Evolutionary conservation across 352 stramenopile species (phyloP), one percentile per base, ranked within the genome.

Genomic region (Phytopythium litorale): DNA sequence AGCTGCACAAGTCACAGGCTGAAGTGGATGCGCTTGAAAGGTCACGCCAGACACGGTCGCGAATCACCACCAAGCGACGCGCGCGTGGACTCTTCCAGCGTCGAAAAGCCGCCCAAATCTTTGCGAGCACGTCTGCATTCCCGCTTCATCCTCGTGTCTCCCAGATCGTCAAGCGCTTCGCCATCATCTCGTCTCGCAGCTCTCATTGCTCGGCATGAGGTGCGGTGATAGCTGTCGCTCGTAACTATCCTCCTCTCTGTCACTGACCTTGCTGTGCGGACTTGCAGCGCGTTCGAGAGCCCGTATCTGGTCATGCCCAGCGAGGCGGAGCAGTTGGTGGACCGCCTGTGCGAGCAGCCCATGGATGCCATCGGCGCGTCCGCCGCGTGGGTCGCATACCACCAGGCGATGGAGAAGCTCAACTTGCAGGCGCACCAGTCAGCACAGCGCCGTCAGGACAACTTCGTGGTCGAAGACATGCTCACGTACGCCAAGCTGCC

Each of bases 381-480:
- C 8, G 68, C 66, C 3, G 60, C 76, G 49, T 98, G 94, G 91
- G 82, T 98, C 43, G 57, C 84, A 33, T 80, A 98, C 63, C 91
- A 98, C 66, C 70, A 92, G 51, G 62, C 62, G 12, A 76, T 98
- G 55, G 88, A 98, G 66, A 98, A 97, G 66, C 70, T 98, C 50
- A 98, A 98, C 58, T 55, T 98, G 12, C 93, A 98, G 65, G 88
- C 91, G 32, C 90, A 97, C 60, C 92, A 97, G 64, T 97, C 88
- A 15, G 91, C 91, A 0, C 90, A 96, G 72, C 75, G 68, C 52
- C 92, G 93, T 45, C 76, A 91, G 48, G 94, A 98, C 69, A 97
- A 98, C 70, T 98, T 97, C 67, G 89, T 98, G 38, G 71, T 98
- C 53, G 94, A 98, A 65, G 80, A 71, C 35, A 59, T 98, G 49